phyloP scores from a whole-genome alignment of 192 early-diverging fungal genomes.

The Backusella parvicylindrica region DNA sequence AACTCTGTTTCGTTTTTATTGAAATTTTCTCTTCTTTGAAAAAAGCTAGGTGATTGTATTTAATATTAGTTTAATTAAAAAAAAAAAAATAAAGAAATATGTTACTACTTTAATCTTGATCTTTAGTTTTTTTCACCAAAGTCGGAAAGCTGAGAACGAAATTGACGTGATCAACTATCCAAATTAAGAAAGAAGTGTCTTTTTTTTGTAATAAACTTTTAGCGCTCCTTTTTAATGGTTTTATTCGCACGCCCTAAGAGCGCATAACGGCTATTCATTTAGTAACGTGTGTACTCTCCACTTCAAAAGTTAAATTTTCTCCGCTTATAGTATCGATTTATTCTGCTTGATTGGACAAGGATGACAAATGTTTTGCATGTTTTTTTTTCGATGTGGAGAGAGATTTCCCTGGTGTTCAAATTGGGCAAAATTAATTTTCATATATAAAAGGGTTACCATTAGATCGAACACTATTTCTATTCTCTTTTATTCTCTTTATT shows the following conservation, averaged over 20 bases:
- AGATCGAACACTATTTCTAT: neutral
- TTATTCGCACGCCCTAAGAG: neutral
- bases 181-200: neutral
- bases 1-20: too few relatives aligned
- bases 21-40: neutral
- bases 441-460: neutral
- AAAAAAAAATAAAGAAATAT: neutral
- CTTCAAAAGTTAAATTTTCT: neutral
- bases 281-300: neutral
- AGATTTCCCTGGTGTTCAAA: neutral
- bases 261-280: neutral
- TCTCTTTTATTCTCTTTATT: neutral
- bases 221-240: neutral
- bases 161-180: neutral
- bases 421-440: neutral
- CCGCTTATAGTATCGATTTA: neutral
- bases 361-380: neutral
- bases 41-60: neutral
- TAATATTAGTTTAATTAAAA: neutral
- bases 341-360: neutral
- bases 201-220: slow-evolving; percentile 6
- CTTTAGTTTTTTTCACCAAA: neutral
- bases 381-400: neutral
- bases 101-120: neutral
- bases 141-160: neutral